These are phyloP conservation scores for Sarocladiaceae sp. DNA, from an alignment of 2,329 filamentous ascomycete species.

Conservation along the genomic window DNA sequence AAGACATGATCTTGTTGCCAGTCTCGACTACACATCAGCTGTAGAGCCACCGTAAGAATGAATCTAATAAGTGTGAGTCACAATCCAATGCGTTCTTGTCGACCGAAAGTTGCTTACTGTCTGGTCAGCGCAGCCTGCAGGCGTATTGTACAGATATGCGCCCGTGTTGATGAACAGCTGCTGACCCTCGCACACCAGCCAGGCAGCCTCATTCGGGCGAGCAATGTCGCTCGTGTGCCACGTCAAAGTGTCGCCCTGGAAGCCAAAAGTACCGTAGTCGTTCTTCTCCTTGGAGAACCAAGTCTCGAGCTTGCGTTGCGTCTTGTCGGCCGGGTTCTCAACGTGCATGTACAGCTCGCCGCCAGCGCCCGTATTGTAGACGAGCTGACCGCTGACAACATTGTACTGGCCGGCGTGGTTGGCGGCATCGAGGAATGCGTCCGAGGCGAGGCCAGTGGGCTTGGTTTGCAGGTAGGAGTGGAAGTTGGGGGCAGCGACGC, in stretches of 20 bases:
- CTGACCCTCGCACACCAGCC: constrained; percentile 50
- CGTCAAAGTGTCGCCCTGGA: constrained; percentile 50
- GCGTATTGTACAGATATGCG: constrained; percentile 51
- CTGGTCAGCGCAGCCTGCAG: constrained; percentile 51
- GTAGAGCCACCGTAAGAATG: constrained; percentile 1
- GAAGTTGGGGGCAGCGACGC: constrained; percentile 50
- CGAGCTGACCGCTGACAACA: constrained; percentile 48
- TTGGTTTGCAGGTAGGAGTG: constrained; percentile 48
- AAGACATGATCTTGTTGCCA: no score
- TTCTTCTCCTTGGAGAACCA: constrained; percentile 45
- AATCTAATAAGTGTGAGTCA: background rate
- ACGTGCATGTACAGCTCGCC: constrained; percentile 39
- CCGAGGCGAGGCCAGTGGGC: constrained; percentile 34
- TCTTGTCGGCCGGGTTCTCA: constrained; percentile 36
- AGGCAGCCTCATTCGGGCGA: constrained; percentile 50
- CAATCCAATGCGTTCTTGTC: no score
- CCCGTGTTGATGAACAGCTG: constrained; percentile 52
- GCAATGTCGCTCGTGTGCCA: constrained; percentile 43
- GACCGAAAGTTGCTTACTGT: constrained; percentile 39
- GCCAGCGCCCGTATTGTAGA: constrained; percentile 38
- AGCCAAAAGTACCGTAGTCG: constrained; percentile 49
- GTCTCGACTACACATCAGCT: constrained; percentile 13
- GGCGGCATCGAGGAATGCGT: constrained; percentile 44
- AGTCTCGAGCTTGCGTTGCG: constrained; percentile 41
- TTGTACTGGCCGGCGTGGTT: constrained; percentile 53